These are phyloP conservation scores for Mrakia hoshinonis DNA, from an alignment of 768 basidiomycete genomes.

Conservation along the genomic window DNA sequence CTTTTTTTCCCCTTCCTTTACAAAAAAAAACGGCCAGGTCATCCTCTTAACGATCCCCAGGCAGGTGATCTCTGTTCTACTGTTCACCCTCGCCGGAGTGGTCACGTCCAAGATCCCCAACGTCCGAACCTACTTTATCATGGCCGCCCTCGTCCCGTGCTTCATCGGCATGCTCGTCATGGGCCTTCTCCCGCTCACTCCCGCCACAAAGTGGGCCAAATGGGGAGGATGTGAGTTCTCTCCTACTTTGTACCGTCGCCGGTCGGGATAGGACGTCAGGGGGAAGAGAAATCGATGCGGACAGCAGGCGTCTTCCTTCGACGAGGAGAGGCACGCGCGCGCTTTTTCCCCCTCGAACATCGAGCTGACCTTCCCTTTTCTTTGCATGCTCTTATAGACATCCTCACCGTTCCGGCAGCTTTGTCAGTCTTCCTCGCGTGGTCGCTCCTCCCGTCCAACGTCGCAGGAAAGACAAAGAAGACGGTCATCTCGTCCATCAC, in stretches of 20 bases:
- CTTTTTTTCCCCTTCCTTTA: no score
- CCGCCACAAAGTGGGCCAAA: background rate
- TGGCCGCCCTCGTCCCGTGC: slow-evolving; percentile 24
- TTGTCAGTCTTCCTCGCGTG: slow-evolving; percentile 30
- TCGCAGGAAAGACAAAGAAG: slow-evolving; percentile 34
- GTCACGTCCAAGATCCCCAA: background rate
- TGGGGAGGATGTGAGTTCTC: background rate
- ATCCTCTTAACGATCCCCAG: slow-evolving; percentile 17
- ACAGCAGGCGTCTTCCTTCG: no score
- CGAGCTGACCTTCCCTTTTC: no score
- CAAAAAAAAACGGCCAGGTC: no score
- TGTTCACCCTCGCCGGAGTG: slow-evolving; percentile 4
- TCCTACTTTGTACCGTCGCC: background rate
- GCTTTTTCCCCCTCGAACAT: no score
- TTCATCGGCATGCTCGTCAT: slow-evolving; percentile 31
- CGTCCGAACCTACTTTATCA: slow-evolving; percentile 3
- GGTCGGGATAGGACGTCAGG: no score
- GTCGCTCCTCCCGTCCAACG: slow-evolving; percentile 32
- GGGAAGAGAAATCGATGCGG: no score
- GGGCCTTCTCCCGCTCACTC: slow-evolving; percentile 1
- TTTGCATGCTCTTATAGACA: no score
- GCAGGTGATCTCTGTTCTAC: background rate
- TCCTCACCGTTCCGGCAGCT: slow-evolving; percentile 12
- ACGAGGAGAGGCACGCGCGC: no score
- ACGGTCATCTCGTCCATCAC: slow-evolving; percentile 23